Evolutionary conservation across 202 grass and related monocot genomes (phyloP).

Genomic region (Carex arenaria): DNA sequence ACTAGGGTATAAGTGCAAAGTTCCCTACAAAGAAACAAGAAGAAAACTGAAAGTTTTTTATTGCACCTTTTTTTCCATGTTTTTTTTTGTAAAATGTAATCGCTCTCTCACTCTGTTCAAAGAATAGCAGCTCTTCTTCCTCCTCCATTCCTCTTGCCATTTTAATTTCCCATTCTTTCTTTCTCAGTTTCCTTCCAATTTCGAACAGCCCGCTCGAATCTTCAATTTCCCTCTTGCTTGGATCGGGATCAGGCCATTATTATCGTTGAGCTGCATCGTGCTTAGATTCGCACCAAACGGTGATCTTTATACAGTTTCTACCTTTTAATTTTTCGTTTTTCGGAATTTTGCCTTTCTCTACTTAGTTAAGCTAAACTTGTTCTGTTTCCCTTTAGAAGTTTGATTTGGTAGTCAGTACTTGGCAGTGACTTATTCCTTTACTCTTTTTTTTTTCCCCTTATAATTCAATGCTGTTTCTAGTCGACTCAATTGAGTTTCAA

Average conservation of each 20-base stretch:
- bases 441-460: background rate
- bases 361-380: background rate
- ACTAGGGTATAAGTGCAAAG: background rate
- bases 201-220: background rate
- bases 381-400: background rate
- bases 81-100: background rate
- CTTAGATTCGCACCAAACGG: background rate
- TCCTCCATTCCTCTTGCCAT: background rate
- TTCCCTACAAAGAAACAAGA: constrained; percentile 14
- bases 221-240: background rate
- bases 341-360: background rate
- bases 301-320: background rate
- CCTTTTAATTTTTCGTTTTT: background rate
- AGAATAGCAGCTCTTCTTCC: background rate
- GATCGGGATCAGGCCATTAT: constrained; percentile 7
- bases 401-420: background rate
- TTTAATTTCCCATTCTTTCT: background rate
- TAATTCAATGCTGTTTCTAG: constrained; percentile 1
- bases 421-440: background rate
- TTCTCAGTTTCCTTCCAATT: background rate
- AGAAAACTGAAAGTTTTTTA: constrained; percentile 1
- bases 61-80: background rate
- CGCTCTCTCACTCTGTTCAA: background rate
- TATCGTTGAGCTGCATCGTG: background rate
- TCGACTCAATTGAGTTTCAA: background rate